Evolutionary conservation across 192 early-diverging fungal species (phyloP).

Genomic region (Ambispora gerdemannii): DNA sequence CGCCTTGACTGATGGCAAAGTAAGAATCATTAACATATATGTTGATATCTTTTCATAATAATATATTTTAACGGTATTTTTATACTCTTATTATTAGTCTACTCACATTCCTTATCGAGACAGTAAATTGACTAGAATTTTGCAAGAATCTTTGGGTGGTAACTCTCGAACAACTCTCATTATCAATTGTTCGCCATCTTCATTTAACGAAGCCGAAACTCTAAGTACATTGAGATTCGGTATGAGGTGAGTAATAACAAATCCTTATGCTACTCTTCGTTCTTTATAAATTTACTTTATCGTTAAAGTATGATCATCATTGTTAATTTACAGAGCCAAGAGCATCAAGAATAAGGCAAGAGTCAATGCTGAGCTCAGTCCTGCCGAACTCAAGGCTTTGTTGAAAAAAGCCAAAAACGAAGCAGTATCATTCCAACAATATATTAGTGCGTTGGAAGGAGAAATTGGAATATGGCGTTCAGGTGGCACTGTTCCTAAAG

Average conservation of each 20-base stretch:
- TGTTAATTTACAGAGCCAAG: slow-evolving; percentile 70
- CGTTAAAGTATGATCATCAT: neutral
- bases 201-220: slow-evolving; percentile 96
- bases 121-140: slow-evolving; percentile 96
- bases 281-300: neutral
- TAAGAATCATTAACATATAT: slow-evolving; percentile 30
- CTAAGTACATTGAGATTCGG: slow-evolving; percentile 93
- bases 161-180: slow-evolving; percentile 99
- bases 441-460: slow-evolving; percentile 79
- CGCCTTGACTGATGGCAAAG: slow-evolving; percentile 96
- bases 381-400: slow-evolving; percentile 90
- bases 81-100: slow-evolving; percentile 49
- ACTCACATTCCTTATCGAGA: slow-evolving; percentile 98
- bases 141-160: slow-evolving; percentile 99
- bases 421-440: slow-evolving; percentile 75
- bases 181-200: slow-evolving; percentile 97
- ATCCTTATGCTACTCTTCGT: slow-evolving; percentile 7
- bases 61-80: neutral
- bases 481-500: slow-evolving; percentile 64
- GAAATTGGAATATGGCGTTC: slow-evolving; percentile 89
- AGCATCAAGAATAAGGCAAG: slow-evolving; percentile 99
- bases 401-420: slow-evolving; percentile 88
- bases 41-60: too few relatives aligned
- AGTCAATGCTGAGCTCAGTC: slow-evolving; percentile 94
- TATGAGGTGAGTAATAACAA: slow-evolving; percentile 53